phyloP scores from a whole-genome alignment of 2,329 filamentous ascomycete genomes.

The Fusarium abutilonis region DNA sequence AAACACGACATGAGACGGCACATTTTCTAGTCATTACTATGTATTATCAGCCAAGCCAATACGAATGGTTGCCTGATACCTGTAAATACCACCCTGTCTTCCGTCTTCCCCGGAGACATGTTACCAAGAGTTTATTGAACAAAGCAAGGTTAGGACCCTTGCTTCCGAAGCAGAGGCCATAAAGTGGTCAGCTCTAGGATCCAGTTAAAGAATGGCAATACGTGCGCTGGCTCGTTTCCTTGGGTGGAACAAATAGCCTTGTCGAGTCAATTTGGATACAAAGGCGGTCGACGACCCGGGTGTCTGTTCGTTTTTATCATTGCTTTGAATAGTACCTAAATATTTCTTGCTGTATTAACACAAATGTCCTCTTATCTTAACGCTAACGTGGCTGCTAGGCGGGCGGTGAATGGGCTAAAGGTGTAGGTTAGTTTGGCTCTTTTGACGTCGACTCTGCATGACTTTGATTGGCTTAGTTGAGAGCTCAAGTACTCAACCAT shows the following conservation, averaged over 20 bases:
- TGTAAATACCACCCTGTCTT: conserved; percentile 16
- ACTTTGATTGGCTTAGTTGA: conserved; percentile 44
- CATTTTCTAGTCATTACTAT: background rate
- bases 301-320: background rate
- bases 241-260: conserved; percentile 14
- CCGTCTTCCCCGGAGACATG: conserved; percentile 16
- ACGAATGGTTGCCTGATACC: background rate
- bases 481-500: conserved; percentile 35
- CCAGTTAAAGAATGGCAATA: conserved; percentile 9
- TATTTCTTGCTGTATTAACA: no score
- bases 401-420: conserved; percentile 42
- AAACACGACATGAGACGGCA: background rate
- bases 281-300: background rate
- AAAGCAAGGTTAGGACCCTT: conserved; percentile 28
- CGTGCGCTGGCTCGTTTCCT: conserved; percentile 3
- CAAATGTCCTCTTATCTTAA: no score
- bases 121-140: conserved; percentile 8
- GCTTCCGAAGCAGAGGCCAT: conserved; percentile 13
- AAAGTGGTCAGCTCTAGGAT: conserved; percentile 3
- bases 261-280: background rate
- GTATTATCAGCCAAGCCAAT: background rate
- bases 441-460: conserved; percentile 37
- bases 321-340: background rate
- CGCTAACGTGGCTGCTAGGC: conserved; percentile 18
- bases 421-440: conserved; percentile 33